Conservation (phyloP, 345 rosid species). For the Hibiscus syriacus region DNA sequence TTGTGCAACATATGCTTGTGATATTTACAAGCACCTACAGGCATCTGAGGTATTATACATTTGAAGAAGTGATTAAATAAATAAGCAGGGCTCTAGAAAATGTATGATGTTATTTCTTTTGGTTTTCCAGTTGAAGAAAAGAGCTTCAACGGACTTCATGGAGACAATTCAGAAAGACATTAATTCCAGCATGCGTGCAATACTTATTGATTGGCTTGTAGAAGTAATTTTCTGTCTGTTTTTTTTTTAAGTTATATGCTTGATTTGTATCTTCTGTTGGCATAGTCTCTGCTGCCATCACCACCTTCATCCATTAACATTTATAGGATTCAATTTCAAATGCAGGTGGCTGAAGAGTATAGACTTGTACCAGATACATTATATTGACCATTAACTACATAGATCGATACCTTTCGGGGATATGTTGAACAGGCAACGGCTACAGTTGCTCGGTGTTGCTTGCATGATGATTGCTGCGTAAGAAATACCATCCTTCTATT, state of each 20-base stretch:
- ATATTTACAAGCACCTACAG: constrained; percentile 46
- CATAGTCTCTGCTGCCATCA: not conserved
- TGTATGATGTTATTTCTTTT: not conserved
- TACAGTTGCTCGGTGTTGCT: constrained; percentile 88
- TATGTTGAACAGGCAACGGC: constrained; percentile 57
- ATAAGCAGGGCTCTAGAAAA: not conserved
- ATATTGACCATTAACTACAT: constrained; percentile 76
- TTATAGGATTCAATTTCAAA: constrained; percentile 7
- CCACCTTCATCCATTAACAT: not conserved
- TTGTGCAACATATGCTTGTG: constrained; percentile 58
- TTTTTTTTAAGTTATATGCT: no score
- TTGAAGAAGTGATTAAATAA: not conserved
- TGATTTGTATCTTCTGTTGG: no score
- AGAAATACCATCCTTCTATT: constrained; percentile 18
- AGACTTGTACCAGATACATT: constrained; percentile 85
- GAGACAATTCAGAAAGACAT: constrained; percentile 74
- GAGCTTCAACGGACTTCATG: constrained; percentile 72
- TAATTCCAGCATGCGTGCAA: constrained; percentile 74
- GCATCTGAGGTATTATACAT: constrained; percentile 64
- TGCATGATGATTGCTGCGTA: constrained; percentile 96
- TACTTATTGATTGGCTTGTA: constrained; percentile 89
- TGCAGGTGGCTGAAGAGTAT: constrained; percentile 94
- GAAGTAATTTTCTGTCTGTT: constrained; percentile 44
- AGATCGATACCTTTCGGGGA: constrained; percentile 87
- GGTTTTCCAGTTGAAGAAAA: constrained; percentile 52